Evolutionary conservation across 306 rosid species (phyloP).

Genomic region (Lablab purpureus): DNA sequence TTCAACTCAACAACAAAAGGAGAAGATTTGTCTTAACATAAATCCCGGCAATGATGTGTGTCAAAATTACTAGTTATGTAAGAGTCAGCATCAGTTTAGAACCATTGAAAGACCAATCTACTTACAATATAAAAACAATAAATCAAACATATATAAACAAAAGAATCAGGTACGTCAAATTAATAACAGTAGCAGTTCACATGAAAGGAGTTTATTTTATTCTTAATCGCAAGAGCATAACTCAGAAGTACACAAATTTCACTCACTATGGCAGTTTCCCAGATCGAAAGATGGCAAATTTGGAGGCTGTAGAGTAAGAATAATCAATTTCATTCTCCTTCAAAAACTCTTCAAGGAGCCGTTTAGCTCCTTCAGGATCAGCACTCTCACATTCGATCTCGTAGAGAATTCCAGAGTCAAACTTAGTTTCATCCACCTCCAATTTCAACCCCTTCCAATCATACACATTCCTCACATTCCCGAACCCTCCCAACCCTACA

Average conservation of each 20-base stretch:
- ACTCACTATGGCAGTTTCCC: slow-evolving; percentile 56
- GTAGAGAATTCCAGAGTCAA: slow-evolving; percentile 71
- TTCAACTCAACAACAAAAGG: not conserved
- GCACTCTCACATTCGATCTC: slow-evolving; percentile 92
- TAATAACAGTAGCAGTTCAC: not conserved
- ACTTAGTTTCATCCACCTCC: slow-evolving; percentile 88
- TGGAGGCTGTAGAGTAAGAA: slow-evolving; percentile 68
- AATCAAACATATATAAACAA: not conserved
- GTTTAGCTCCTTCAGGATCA: slow-evolving; percentile 78
- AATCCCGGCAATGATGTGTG: not conserved
- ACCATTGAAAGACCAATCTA: not conserved
- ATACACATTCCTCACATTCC: slow-evolving; percentile 80
- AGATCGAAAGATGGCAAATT: slow-evolving; percentile 72
- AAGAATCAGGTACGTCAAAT: not conserved
- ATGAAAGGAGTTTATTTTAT: not conserved
- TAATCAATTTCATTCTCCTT: slow-evolving; percentile 70
- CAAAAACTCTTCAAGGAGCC: slow-evolving; percentile 70
- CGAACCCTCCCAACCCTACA: slow-evolving; percentile 81
- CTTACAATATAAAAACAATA: not conserved
- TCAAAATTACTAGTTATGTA: not conserved
- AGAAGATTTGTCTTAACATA: not conserved
- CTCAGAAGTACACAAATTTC: slow-evolving; percentile 10
- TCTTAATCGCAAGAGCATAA: not conserved
- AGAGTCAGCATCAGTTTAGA: not conserved
- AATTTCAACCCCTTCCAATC: slow-evolving; percentile 89